Evolutionary conservation across 495 filamentous ascomycete species (phyloP), one percentile per base, ranked within the genome.

Genomic region (Cryomyces minteri): DNA sequence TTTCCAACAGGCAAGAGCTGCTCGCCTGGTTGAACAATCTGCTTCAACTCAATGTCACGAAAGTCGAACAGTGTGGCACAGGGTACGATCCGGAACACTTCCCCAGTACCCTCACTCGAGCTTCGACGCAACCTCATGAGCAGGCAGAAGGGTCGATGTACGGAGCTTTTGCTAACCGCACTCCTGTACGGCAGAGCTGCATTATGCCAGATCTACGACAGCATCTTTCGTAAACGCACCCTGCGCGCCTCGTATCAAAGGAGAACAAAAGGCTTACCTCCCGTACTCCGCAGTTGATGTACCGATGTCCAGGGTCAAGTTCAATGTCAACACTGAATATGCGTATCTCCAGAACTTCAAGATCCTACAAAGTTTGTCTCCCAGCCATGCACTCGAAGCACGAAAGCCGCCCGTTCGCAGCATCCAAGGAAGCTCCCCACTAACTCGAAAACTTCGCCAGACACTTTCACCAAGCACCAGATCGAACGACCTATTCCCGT

Each of bases 281-380:
- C 14, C 25, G 11, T 41, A 6, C 39, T 39, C 12, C 56, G 38
- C 49, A 82, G 80, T 77, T 65, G 90, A 98, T 65, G 76, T 98
- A 31, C 86, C 90, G 47, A 96, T 98, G 90, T 73, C 79, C 37
- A 79, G 82, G 49, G 88, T 98, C 68, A 94, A 93, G 65, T 98
- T 98, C 71, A 94, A 94, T 57, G 90, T 88, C 51, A 94, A 87
- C 67, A 79, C 76, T 40, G 90, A 98, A 73, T 95, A 94, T 62
- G 87, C 84, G 49, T 98, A 98, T 64, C 74, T 96, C 43, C 82
- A 93, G 59, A 98, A 98, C 64, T 95, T 92, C 70, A 98, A 96
- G 65, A 69, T 95, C 51, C 73, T 98, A 43, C 87, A 93, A 65
- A 90, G 86, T 94, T 69, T 52, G 81, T 73, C 39, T 34, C 33